A percentile compares a stretch with the other conserved stretches of the same genome.
These are phyloP conservation scores for Deinandra increscens DNA, from an alignment of 129 eudicot species.

Conservation along the genomic window DNA sequence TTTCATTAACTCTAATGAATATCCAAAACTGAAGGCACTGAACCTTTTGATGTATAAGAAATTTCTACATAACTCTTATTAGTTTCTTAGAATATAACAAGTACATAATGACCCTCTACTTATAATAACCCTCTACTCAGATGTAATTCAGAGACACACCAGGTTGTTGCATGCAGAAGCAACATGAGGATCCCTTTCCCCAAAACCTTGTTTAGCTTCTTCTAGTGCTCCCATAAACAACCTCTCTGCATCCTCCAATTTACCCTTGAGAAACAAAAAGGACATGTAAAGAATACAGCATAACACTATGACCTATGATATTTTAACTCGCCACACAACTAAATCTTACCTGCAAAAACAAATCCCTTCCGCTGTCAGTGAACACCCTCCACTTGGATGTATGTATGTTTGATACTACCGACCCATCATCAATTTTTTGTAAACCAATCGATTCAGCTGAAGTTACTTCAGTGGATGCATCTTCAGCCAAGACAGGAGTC, in stretches of 20 bases:
- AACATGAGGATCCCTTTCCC: conserved; percentile 94
- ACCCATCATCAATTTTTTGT: conserved; percentile 74
- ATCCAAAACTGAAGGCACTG: not conserved
- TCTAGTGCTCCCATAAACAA: conserved; percentile 69
- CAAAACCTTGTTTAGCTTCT: conserved; percentile 97
- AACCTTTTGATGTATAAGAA: not conserved
- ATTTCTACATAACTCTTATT: not conserved
- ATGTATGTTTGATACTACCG: conserved; percentile 82
- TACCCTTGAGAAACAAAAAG: conserved; percentile 46
- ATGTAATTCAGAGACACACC: conserved; percentile 45
- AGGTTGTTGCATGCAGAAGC: conserved; percentile 93
- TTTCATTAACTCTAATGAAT: conserved; percentile 2
- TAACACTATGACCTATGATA: not conserved
- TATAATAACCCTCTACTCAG: not conserved
- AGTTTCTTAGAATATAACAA: not conserved
- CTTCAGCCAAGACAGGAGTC: conserved; percentile 66
- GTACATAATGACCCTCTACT: too few species aligned
- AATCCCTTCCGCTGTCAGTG: conserved; percentile 79
- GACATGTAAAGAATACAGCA: not conserved
- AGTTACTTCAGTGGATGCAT: conserved; percentile 39
- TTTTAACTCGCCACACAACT: conserved; percentile 1
- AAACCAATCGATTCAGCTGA: conserved; percentile 46
- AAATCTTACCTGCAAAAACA: conserved; percentile 58
- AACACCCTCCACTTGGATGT: conserved; percentile 93
- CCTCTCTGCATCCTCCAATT: conserved; percentile 75